Evolutionary conservation across 345 rosid genomes (phyloP).

Genomic region (Rhizophora mangle): DNA sequence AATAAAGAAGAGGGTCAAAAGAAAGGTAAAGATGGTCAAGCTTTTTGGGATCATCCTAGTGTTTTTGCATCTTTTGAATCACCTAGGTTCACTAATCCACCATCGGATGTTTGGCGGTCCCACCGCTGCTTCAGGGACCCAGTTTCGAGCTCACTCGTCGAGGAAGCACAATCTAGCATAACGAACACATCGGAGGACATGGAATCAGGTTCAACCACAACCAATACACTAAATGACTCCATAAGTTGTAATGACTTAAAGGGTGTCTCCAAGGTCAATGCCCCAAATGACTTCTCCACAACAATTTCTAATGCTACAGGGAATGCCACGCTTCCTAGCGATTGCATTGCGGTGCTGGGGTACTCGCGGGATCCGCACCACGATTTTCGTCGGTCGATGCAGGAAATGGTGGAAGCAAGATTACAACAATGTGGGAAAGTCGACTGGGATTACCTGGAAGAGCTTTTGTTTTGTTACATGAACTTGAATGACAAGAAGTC

Average conservation of each 20-base stretch:
- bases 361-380: conserved; percentile 47
- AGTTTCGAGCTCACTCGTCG: conserved; percentile 6
- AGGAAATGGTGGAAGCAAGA: conserved; percentile 63
- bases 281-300: neutral
- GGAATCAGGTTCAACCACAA: conserved; percentile 33
- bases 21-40: conserved; percentile 4
- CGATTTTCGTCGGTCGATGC: conserved; percentile 75
- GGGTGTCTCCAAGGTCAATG: too few relatives aligned
- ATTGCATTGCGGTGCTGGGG: conserved; percentile 56
- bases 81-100: conserved; percentile 31
- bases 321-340: conserved; percentile 36
- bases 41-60: neutral
- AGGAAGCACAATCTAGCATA: conserved; percentile 22
- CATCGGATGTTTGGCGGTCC: conserved; percentile 34
- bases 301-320: neutral
- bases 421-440: conserved; percentile 26
- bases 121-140: conserved; percentile 44
- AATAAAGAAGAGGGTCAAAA: too few relatives aligned
- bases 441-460: conserved; percentile 90
- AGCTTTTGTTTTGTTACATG: conserved; percentile 68
- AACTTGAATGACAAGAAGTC: conserved; percentile 67
- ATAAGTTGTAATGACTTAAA: too few relatives aligned
- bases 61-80: neutral
- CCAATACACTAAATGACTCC: neutral
- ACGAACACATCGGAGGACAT: conserved; percentile 24